Evolutionary conservation across 306 rosid genomes (phyloP).

Genomic region (Ormosia semicastrata): DNA sequence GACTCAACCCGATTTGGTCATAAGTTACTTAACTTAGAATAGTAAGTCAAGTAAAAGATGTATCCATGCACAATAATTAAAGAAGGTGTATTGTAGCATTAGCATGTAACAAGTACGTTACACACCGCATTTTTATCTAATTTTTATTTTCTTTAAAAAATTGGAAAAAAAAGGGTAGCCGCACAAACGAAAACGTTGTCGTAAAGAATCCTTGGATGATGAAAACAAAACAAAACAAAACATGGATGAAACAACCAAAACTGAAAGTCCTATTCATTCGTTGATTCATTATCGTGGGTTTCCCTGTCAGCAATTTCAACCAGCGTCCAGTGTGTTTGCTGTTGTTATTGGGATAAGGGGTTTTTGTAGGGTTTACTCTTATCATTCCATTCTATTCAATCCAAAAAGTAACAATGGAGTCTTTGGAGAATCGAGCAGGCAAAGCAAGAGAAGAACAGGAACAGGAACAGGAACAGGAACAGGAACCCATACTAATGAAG

Average conservation of each 20-base stretch:
- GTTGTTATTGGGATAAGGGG: constrained; percentile 15
- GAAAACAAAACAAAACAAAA: neutral
- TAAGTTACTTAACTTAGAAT: too few relatives aligned
- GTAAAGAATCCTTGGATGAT: neutral
- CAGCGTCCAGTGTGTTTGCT: too few relatives aligned
- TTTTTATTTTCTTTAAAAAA: too few relatives aligned
- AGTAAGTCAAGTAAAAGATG: too few relatives aligned
- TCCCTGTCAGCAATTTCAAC: neutral
- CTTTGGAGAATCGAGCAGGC: constrained; percentile 41
- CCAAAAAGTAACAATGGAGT: constrained; percentile 43
- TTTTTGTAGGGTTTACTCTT: constrained; percentile 48
- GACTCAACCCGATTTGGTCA: too few relatives aligned
- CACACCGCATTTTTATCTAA: too few relatives aligned
- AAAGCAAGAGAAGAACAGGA: neutral
- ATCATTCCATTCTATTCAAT: neutral
- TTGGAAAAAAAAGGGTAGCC: neutral
- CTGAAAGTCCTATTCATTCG: neutral
- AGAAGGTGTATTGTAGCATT: too few relatives aligned
- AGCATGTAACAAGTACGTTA: too few relatives aligned
- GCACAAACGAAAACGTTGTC: neutral
- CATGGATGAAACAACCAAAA: constrained; percentile 16
- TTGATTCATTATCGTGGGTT: neutral
- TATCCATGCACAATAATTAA: too few relatives aligned
- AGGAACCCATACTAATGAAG: constrained; percentile 68
- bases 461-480: constrained; percentile 13